These are phyloP conservation scores for Leccinum subrobustum DNA, from an alignment of 1,284 basidiomycete genomes.

Conservation along the genomic window DNA sequence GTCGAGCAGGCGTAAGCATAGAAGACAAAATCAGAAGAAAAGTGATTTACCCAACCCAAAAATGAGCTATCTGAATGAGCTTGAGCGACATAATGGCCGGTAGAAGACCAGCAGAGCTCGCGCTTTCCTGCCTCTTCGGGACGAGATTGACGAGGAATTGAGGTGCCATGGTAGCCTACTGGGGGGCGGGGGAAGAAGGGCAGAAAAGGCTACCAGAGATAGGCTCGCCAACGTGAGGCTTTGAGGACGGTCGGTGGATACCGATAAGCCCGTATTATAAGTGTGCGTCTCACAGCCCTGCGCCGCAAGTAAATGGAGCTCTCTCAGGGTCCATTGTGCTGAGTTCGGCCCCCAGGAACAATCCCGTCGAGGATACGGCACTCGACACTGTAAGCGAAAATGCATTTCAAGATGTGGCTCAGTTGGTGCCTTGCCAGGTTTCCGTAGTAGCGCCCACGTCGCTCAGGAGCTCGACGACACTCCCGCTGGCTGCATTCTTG, in stretches of 20 bases:
- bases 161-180: constrained; percentile 21
- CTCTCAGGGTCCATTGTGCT: background rate
- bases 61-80: constrained; percentile 53
- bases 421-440: background rate
- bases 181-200: background rate
- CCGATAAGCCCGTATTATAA: background rate
- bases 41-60: constrained; percentile 54
- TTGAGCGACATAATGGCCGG: constrained; percentile 41
- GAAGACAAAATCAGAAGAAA: background rate
- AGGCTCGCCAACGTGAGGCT: background rate
- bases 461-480: background rate
- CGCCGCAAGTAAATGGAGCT: background rate
- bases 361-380: background rate
- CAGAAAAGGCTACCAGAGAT: background rate
- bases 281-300: background rate
- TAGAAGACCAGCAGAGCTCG: constrained; percentile 33
- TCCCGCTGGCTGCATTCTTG: background rate
- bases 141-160: constrained; percentile 41
- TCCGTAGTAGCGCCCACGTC: background rate
- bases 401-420: background rate
- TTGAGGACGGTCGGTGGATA: background rate
- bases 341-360: background rate
- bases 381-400: background rate
- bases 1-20: background rate
- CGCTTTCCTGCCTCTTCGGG: constrained; percentile 45